Base-by-base conservation (phyloP, 1,284 basidiomycete species). In the Mycena sp. region DNA sequence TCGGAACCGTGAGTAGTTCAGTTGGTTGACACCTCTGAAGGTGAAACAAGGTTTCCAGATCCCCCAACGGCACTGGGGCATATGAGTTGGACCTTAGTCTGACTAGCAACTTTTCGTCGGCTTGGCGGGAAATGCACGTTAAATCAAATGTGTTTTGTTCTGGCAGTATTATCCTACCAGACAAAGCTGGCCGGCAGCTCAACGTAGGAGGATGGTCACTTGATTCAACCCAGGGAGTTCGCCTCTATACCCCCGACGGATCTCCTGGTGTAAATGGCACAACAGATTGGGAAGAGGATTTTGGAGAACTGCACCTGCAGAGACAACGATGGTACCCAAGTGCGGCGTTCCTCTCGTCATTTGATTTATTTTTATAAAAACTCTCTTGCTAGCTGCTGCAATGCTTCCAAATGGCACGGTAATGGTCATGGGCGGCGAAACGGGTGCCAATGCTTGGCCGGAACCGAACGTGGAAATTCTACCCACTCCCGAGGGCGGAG, bases 91-190 rank as follows among this genome's bases (percentile, higher is more conserved):
- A 92, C 70, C 73, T 87, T 32, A 85, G 81, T 32, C 76, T 92
- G 40, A 78, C 78, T 0, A 66, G 81, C 58, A 78, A 91, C 68
- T 88, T 87, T 74, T 63, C 70, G 19, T 72, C 76, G 30, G 84
- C 89, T 6, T 93, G 88, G 89, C 85, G 78, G 89, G 68, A 82
- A 68, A 90, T 92, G 88, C 86, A 91, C 67, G 77, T 91, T 69
- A 81, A 90, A 74, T 81, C 87, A 3, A 88, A 92, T 67, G 88
- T 92, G 21, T 93, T 93, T 80, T 92, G 91, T 71, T 85, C 90
- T 4, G 91, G 77, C 16, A 84, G 85, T 46, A 77, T 93, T 40
- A 84, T 89, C 35, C 82, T 93, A 26, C 91, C 91, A 0, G 91
- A 92, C 70, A 88, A 87, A 67, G 86, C 77, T 28, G 91, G 79